phyloP scores from a whole-genome alignment of 2,329 filamentous ascomycete genomes.

The Chaetothyriales sp. region DNA sequence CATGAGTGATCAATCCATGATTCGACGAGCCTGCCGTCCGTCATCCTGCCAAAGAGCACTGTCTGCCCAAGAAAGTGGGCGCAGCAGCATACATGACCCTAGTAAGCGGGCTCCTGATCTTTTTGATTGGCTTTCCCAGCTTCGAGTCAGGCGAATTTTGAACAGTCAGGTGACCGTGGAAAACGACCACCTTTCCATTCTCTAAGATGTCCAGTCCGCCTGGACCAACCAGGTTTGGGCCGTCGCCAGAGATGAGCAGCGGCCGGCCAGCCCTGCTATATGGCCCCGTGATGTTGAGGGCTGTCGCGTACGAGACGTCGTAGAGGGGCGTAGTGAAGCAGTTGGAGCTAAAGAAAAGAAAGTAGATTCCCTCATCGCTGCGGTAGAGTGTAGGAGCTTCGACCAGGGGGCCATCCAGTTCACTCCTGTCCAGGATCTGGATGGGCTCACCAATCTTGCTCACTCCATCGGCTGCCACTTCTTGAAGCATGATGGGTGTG shows the following conservation, averaged over 20 bases:
- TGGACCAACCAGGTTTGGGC: slow-evolving; percentile 11
- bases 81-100: slow-evolving; percentile 13
- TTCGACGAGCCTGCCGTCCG: not conserved
- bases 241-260: slow-evolving; percentile 23
- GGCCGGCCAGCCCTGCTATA: slow-evolving; percentile 24
- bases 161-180: slow-evolving; percentile 14
- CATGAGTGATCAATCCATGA: not conserved
- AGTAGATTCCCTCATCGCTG: slow-evolving; percentile 34
- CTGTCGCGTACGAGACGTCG: slow-evolving; percentile 45
- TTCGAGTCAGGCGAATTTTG: slow-evolving; percentile 7
- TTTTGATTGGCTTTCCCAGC: slow-evolving; percentile 4
- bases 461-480: slow-evolving; percentile 32
- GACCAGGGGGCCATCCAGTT: slow-evolving; percentile 46
- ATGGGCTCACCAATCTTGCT: slow-evolving; percentile 38
- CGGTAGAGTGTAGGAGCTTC: slow-evolving; percentile 42
- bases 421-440: slow-evolving; percentile 47
- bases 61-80: slow-evolving; percentile 7
- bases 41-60: slow-evolving; percentile 3
- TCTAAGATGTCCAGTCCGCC: slow-evolving; percentile 17
- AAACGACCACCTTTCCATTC: slow-evolving; percentile 12
- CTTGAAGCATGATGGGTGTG: slow-evolving; percentile 29
- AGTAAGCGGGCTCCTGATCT: slow-evolving; percentile 9
- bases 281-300: slow-evolving; percentile 24
- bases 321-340: slow-evolving; percentile 42
- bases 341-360: slow-evolving; percentile 48